These are phyloP conservation scores for Coemansia umbellata DNA, from an alignment of 192 early-diverging fungal species.

Conservation along the genomic window DNA sequence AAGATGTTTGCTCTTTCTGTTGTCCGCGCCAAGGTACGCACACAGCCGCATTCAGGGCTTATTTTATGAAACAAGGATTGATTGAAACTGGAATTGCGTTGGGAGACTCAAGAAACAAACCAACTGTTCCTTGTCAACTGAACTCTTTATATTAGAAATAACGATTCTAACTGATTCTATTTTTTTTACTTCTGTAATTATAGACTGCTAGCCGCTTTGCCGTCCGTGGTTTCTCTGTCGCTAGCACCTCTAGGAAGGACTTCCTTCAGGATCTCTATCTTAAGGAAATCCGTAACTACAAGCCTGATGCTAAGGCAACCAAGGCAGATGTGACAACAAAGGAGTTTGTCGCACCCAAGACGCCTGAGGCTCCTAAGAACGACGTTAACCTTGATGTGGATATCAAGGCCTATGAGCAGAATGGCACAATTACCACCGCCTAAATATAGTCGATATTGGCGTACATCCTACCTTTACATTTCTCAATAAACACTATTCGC, in stretches of 20 bases:
- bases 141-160: too few relatives aligned
- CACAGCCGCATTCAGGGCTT: too few relatives aligned
- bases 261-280: constrained; percentile 45
- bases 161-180: too few relatives aligned
- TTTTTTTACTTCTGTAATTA: too few relatives aligned
- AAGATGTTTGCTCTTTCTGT: constrained; percentile 35
- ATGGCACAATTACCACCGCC: constrained; percentile 6
- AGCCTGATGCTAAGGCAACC: constrained; percentile 42
- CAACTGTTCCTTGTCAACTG: too few relatives aligned
- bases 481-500: too few relatives aligned
- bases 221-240: constrained; percentile 26
- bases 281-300: constrained; percentile 48
- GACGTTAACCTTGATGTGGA: constrained; percentile 34
- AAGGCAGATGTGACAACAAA: constrained; percentile 45
- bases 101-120: too few relatives aligned
- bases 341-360: constrained; percentile 38
- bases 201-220: constrained; percentile 33
- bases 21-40: constrained; percentile 38
- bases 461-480: too few relatives aligned
- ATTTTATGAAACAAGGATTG: too few relatives aligned
- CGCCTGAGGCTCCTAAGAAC: constrained; percentile 37
- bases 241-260: constrained; percentile 29
- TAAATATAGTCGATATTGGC: too few relatives aligned
- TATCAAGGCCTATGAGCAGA: constrained; percentile 43
- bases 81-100: too few relatives aligned